These are phyloP conservation scores for Rubia balearica DNA, from an alignment of 305 asterid genomes.

Conservation along the genomic window DNA sequence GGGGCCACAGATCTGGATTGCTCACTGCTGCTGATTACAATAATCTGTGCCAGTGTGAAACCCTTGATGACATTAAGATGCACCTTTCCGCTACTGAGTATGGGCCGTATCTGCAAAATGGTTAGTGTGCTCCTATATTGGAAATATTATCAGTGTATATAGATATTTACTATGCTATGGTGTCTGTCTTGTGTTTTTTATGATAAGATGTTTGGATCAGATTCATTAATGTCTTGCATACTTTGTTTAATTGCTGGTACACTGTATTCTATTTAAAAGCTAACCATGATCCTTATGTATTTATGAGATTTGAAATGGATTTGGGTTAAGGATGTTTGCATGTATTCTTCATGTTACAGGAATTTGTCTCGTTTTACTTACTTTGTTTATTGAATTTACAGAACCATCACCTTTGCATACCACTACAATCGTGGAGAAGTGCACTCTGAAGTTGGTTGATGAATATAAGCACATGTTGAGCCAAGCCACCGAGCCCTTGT, in stretches of 20 bases:
- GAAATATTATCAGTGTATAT: neutral
- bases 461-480: slow-evolving; percentile 92
- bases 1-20: slow-evolving; percentile 90
- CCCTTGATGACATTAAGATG: slow-evolving; percentile 90
- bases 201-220: neutral
- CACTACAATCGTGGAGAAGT: slow-evolving; percentile 96
- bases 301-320: neutral
- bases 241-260: neutral
- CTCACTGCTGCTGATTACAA: slow-evolving; percentile 95
- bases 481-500: slow-evolving; percentile 97
- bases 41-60: slow-evolving; percentile 92
- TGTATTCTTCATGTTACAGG: neutral
- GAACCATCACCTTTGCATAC: slow-evolving; percentile 98
- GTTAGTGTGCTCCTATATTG: slow-evolving; percentile 25
- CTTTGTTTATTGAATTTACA: slow-evolving; percentile 30
- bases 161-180: neutral
- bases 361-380: neutral
- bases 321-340: neutral
- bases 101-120: slow-evolving; percentile 85
- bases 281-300: no score
- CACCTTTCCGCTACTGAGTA: slow-evolving; percentile 95
- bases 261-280: neutral
- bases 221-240: neutral
- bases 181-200: neutral
- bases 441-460: slow-evolving; percentile 92